These are phyloP conservation scores for Cetraspora pellucida DNA, from an alignment of 192 early-diverging fungal species.

Conservation along the genomic window DNA sequence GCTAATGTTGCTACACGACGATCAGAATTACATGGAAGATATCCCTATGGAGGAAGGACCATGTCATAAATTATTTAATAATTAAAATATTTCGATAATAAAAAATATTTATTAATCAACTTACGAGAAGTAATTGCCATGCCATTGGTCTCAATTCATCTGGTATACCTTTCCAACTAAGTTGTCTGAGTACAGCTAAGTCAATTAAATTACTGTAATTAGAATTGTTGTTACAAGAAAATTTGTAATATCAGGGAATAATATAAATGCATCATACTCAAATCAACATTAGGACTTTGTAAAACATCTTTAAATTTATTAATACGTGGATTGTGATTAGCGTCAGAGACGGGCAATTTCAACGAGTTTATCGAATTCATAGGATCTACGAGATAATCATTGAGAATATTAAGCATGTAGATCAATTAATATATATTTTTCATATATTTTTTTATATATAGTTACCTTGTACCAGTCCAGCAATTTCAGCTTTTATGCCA, in stretches of 20 bases:
- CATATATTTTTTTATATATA: not conserved
- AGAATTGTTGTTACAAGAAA: not conserved
- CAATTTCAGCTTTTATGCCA: conserved; percentile 21
- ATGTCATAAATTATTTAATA: not conserved
- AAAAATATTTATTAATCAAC: not conserved
- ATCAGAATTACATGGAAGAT: conserved; percentile 87
- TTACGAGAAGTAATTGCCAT: conserved; percentile 91
- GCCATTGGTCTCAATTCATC: conserved; percentile 79
- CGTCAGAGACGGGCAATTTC: conserved; percentile 35
- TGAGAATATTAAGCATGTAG: not conserved
- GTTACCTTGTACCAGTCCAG: conserved; percentile 9
- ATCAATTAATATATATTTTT: not conserved
- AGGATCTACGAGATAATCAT: conserved; percentile 35
- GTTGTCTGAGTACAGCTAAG: conserved; percentile 63
- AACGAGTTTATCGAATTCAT: conserved; percentile 43
- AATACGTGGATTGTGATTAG: conserved; percentile 37
- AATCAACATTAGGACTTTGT: conserved; percentile 64
- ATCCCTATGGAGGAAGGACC: conserved; percentile 60
- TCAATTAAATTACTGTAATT: conserved; percentile 31
- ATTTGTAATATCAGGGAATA: too few relatives aligned
- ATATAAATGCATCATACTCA: conserved; percentile 44
- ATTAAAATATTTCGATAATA: not conserved
- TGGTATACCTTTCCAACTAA: conserved; percentile 95
- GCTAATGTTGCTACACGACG: conserved; percentile 78
- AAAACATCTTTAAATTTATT: conserved; percentile 55